Percentiles rank a stretch among this genome's conserved stretches.
phyloP scores from a whole-genome alignment of 2,329 filamentous ascomycete genomes.

The Alternaria hordeiaustralica region DNA sequence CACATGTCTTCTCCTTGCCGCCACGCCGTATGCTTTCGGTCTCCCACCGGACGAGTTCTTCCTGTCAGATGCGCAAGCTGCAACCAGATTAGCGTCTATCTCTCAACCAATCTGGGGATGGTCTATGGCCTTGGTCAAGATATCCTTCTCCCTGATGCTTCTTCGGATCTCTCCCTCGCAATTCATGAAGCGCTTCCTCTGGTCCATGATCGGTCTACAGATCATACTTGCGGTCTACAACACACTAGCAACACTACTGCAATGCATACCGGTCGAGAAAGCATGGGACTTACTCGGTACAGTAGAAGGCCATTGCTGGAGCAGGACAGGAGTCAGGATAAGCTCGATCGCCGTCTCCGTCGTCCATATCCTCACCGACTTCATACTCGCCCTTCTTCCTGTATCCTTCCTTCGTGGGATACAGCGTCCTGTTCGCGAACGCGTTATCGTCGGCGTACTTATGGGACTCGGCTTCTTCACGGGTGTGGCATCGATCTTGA shows the following conservation, averaged over 20 bases:
- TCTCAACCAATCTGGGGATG: constrained; percentile 26
- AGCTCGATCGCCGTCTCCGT: constrained; percentile 22
- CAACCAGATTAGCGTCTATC: constrained; percentile 18
- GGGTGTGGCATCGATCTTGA: constrained; percentile 24
- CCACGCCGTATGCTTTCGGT: constrained; percentile 18
- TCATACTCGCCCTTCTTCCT: constrained; percentile 27
- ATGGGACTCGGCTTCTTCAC: constrained; percentile 33
- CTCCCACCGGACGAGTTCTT: constrained; percentile 6
- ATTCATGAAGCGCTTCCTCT: constrained; percentile 26
- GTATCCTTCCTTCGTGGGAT: constrained; percentile 24
- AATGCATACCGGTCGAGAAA: constrained; percentile 25
- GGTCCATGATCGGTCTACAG: constrained; percentile 27
- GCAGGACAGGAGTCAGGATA: constrained; percentile 2
- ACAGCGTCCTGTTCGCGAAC: constrained; percentile 22
- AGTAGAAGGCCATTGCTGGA: constrained; percentile 16
- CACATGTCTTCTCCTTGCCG: constrained; percentile 18
- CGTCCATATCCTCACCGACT: constrained; percentile 24
- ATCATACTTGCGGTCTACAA: constrained; percentile 24
- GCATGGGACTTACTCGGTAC: constrained; percentile 22
- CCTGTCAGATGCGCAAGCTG: constrained; percentile 15
- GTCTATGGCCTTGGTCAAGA: constrained; percentile 21
- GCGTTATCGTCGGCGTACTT: constrained; percentile 19
- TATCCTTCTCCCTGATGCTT: constrained; percentile 32
- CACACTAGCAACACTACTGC: constrained; percentile 22
- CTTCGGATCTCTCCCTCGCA: constrained; percentile 26